Evolutionary conservation across 306 rosid genomes (phyloP), one percentile per base, ranked within the genome.

Genomic region (Fragaria ananassa): DNA sequence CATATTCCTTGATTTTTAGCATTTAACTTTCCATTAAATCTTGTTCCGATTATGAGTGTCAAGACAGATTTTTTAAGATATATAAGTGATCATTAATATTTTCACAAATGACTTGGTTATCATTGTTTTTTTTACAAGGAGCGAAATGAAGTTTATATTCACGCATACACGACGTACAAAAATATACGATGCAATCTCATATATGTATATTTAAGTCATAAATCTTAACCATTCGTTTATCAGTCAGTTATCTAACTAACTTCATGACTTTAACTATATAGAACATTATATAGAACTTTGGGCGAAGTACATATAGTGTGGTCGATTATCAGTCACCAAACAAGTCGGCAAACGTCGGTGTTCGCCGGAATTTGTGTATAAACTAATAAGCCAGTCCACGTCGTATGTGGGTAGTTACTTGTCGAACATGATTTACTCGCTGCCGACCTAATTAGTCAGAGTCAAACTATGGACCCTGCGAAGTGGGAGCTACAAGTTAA

Each of bases 1-100:
- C 81, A 79, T 74, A 84, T 91, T 93, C 83, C 86, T 91, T 89
- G 85, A 89, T 82, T 89, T 68, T 80, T 68, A 79, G 75, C 85
- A 53, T 83, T 85, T 83, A 71, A 70, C 79, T 86, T 84, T 75
- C 85, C 62, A 83, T 81, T 84, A 81, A 76, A 83, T 89, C 78
- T 65, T 84, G 84, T 84, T 84, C 83, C 74, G 78, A 79, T 83
- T 79, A 66, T 80, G 79, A 77, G 77, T 82, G 76, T 75, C 35
- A 19, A 53, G 41, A 82, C 76, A 63, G 72, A 17, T 29, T 21
- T 39, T 74, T 75, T 49, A 53, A 34, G 60, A 79, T 73, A 44
- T 74, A 74, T 49, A 18, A 34, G 49, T 60, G 21, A 14, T 46
- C 17, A 25, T 18, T 74, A 4, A 58, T 34, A 68, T 5, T 29